These are phyloP conservation scores for Hortaea werneckii DNA, from an alignment of 2,329 filamentous ascomycete species.

Conservation along the genomic window DNA sequence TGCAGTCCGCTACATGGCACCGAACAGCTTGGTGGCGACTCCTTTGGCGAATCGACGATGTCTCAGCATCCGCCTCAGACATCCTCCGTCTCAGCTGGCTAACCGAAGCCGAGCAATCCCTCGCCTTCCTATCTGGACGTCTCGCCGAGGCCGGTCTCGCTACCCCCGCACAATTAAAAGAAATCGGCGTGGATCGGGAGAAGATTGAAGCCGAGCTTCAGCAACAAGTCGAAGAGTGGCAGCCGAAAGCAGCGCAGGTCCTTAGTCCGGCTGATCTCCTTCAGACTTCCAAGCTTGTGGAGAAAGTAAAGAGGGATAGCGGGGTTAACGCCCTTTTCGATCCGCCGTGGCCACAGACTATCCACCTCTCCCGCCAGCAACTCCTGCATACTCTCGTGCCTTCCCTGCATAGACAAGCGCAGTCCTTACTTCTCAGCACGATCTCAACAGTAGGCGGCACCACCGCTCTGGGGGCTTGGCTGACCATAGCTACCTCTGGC, in stretches of 20 bases:
- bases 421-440: slow-evolving; percentile 55
- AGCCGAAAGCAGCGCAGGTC: slow-evolving; percentile 5
- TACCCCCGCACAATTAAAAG: slow-evolving; percentile 14
- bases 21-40: slow-evolving; percentile 88
- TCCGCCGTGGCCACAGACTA: slow-evolving; percentile 61
- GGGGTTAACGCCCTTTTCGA: slow-evolving; percentile 24
- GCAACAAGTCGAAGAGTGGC: slow-evolving; percentile 4
- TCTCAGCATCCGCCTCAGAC: slow-evolving; percentile 70
- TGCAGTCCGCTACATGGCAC: slow-evolving; percentile 66
- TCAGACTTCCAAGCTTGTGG: slow-evolving; percentile 17
- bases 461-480: slow-evolving; percentile 44
- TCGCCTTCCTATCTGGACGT: slow-evolving; percentile 74
- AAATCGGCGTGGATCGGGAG: background rate
- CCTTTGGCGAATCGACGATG: slow-evolving; percentile 89
- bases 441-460: slow-evolving; percentile 56
- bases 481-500: slow-evolving; percentile 44
- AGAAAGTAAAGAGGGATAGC: slow-evolving; percentile 15
- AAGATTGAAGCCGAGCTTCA: slow-evolving; percentile 1
- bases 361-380: slow-evolving; percentile 55
- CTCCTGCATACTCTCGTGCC: slow-evolving; percentile 34
- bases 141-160: slow-evolving; percentile 55
- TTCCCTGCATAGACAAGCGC: slow-evolving; percentile 35
- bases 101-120: slow-evolving; percentile 62
- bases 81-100: slow-evolving; percentile 71
- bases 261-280: slow-evolving; percentile 21